These are phyloP conservation scores for Crithidia acanthocephali DNA, from an alignment of 208 protist species.

Conservation along the genomic window DNA sequence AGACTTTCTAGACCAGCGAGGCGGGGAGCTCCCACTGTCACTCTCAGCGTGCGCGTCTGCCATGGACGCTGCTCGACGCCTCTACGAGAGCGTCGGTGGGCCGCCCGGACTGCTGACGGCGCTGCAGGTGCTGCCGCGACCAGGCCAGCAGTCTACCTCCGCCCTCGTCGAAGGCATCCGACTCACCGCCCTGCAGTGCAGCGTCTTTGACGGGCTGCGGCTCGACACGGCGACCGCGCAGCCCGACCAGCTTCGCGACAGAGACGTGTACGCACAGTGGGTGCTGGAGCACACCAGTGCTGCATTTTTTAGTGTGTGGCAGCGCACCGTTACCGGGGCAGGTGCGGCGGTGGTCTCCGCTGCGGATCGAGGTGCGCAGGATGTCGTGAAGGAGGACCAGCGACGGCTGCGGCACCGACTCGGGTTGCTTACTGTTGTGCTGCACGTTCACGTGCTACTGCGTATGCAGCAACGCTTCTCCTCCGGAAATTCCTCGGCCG, in stretches of 20 bases:
- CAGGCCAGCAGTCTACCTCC: conserved; percentile 44
- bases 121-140: conserved; percentile 52
- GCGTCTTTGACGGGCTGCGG: conserved; percentile 41
- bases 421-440: conserved; percentile 23
- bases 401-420: conserved; percentile 22
- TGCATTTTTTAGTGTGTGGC: conserved; percentile 59
- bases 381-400: conserved; percentile 22
- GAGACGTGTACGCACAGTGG: conserved; percentile 21
- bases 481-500: background rate
- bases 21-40: background rate
- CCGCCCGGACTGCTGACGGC: conserved; percentile 50
- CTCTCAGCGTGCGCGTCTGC: conserved; percentile 5
- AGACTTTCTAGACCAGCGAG: background rate
- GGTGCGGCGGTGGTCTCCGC: background rate
- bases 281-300: conserved; percentile 28
- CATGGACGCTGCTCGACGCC: conserved; percentile 20
- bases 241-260: background rate
- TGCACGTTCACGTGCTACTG: conserved; percentile 25
- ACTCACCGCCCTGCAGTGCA: conserved; percentile 55
- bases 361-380: background rate
- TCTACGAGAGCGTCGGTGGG: conserved; percentile 33
- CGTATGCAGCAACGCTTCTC: background rate
- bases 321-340: conserved; percentile 6
- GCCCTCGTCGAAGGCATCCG: conserved; percentile 72
- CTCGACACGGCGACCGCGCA: background rate